Conservation (phyloP, 306 rosid species). For the Vicia sativa region DNA sequence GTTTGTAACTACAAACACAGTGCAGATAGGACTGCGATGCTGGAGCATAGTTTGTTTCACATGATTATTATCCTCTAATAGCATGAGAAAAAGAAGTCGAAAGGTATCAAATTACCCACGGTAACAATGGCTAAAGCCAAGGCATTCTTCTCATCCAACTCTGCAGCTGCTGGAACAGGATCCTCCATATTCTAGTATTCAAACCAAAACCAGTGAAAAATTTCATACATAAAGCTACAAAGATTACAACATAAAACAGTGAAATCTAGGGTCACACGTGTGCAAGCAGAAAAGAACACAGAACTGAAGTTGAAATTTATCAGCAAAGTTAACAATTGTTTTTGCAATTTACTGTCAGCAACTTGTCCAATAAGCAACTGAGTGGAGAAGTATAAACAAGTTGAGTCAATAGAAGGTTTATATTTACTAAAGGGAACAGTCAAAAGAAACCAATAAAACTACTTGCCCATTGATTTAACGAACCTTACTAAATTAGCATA, state of each 20-base stretch:
- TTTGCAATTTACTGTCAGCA: conserved; percentile 55
- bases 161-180: conserved; percentile 74
- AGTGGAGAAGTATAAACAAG: neutral
- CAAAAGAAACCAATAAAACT: conserved; percentile 8
- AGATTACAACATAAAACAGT: too few relatives aligned
- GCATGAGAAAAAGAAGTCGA: conserved; percentile 30
- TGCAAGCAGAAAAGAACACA: conserved; percentile 51
- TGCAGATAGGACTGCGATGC: conserved; percentile 17
- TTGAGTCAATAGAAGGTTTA: neutral
- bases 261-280: conserved; percentile 51
- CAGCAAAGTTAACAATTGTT: conserved; percentile 37
- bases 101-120: conserved; percentile 55
- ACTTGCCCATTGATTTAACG: neutral
- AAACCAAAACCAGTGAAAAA: conserved; percentile 21
- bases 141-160: conserved; percentile 91
- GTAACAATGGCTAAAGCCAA: conserved; percentile 94
- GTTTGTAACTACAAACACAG: neutral
- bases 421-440: neutral
- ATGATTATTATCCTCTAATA: neutral
- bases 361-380: conserved; percentile 14
- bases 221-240: too few relatives aligned
- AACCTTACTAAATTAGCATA: neutral
- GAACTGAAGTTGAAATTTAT: conserved; percentile 35
- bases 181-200: conserved; percentile 75
- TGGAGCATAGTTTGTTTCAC: conserved; percentile 15